Conservation (phyloP, 2,329 filamentous ascomycete species). For the Bisporella sp. region DNA sequence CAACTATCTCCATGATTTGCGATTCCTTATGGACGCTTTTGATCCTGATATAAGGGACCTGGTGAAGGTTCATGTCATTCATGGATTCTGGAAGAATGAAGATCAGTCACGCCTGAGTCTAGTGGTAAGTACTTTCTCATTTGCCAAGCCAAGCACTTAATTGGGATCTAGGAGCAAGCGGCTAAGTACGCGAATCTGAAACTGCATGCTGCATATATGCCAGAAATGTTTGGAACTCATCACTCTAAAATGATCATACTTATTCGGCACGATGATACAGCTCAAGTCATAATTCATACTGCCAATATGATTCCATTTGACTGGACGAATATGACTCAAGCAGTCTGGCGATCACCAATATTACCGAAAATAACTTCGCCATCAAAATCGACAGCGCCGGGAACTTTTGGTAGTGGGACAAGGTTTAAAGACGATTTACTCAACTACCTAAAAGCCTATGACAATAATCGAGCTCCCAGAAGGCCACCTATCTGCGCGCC, state of each 20-base stretch:
- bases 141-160: background rate
- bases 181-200: slow-evolving; percentile 58
- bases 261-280: slow-evolving; percentile 67
- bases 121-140: slow-evolving; percentile 34
- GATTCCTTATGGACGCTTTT: slow-evolving; percentile 50
- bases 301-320: slow-evolving; percentile 87
- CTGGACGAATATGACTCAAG: slow-evolving; percentile 85
- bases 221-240: slow-evolving; percentile 80
- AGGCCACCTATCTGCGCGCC: slow-evolving; percentile 36
- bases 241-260: slow-evolving; percentile 72
- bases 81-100: slow-evolving; percentile 63
- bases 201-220: slow-evolving; percentile 69
- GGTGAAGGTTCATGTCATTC: slow-evolving; percentile 51
- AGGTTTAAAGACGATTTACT: slow-evolving; percentile 73
- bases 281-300: slow-evolving; percentile 78
- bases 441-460: slow-evolving; percentile 65
- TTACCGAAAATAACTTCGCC: slow-evolving; percentile 40
- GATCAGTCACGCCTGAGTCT: slow-evolving; percentile 38
- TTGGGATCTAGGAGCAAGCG: slow-evolving; percentile 48
- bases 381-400: slow-evolving; percentile 2
- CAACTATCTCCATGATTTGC: slow-evolving; percentile 48
- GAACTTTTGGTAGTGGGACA: slow-evolving; percentile 48
- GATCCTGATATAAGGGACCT: slow-evolving; percentile 46
- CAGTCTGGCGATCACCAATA: slow-evolving; percentile 68
- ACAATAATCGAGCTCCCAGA: slow-evolving; percentile 38